Percentiles rank a stretch among this genome's conserved stretches.
phyloP scores from a whole-genome alignment of 768 basidiomycete species.

The Phanerochaete carnosa region DNA sequence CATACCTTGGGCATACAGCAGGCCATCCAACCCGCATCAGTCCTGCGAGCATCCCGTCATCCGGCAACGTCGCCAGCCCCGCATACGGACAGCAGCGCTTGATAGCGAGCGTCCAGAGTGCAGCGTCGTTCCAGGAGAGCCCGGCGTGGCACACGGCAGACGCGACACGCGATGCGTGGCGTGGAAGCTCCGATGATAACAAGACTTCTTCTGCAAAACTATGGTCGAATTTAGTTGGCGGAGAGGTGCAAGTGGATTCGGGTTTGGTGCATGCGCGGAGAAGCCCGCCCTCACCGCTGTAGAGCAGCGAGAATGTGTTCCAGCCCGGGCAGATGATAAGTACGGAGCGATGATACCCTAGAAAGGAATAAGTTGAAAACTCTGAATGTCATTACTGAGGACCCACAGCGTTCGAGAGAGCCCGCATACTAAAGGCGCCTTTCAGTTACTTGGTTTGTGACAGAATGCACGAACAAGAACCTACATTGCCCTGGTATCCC shows the following conservation, averaged over 20 bases:
- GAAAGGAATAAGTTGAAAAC: neutral
- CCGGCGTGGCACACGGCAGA: conserved; percentile 9
- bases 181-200: neutral
- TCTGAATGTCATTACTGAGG: neutral
- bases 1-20: too few species aligned
- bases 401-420: conserved; percentile 21
- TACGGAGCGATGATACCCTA: conserved; percentile 24
- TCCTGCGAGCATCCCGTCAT: too few species aligned
- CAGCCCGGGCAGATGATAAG: conserved; percentile 22
- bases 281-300: conserved; percentile 1
- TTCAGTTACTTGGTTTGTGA: too few species aligned
- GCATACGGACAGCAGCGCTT: conserved; percentile 3
- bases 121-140: conserved; percentile 1
- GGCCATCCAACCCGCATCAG: too few species aligned
- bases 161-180: neutral
- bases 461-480: conserved; percentile 3
- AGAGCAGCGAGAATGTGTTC: neutral
- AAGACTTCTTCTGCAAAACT: conserved; percentile 6
- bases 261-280: conserved; percentile 9
- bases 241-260: too few species aligned
- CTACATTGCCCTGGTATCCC: conserved; percentile 27
- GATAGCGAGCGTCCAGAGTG: conserved; percentile 10
- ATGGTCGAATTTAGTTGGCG: neutral
- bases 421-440: conserved; percentile 17
- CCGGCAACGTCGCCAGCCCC: too few species aligned